A percentile compares a stretch with the other conserved stretches of the same genome.
These are phyloP conservation scores for Trametes versicolor DNA, from an alignment of 1,284 basidiomycete species.

Conservation along the genomic window DNA sequence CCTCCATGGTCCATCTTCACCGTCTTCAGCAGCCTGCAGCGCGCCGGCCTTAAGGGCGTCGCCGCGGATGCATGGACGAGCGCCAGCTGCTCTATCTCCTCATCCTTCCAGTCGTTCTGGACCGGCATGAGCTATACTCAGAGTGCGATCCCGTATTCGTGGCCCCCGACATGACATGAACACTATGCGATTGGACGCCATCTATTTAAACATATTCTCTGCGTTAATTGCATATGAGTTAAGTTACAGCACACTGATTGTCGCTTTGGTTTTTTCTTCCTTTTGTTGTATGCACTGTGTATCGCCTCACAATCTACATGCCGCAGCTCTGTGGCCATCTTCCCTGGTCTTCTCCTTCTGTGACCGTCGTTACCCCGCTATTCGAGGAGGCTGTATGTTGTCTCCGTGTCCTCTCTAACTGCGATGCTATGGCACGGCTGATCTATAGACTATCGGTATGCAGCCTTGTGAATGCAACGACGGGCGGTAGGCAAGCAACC, in stretches of 20 bases:
- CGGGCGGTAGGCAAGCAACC: slow-evolving; percentile 1
- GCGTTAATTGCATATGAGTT: slow-evolving; percentile 24
- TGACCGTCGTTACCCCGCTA: background rate
- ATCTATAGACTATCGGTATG: background rate
- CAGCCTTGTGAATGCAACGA: background rate
- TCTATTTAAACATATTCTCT: slow-evolving; percentile 20
- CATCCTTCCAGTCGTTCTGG: slow-evolving; percentile 47
- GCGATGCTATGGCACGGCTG: background rate
- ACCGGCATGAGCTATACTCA: slow-evolving; percentile 41
- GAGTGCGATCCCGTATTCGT: slow-evolving; percentile 40
- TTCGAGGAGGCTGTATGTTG: background rate
- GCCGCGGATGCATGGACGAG: slow-evolving; percentile 44
- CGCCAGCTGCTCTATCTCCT: slow-evolving; percentile 39
- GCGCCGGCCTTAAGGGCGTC: slow-evolving; percentile 45
- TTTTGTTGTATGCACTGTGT: slow-evolving; percentile 33
- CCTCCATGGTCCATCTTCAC: slow-evolving; percentile 41
- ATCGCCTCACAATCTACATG: slow-evolving; percentile 16
- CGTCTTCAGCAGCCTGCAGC: slow-evolving; percentile 41
- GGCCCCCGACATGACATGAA: slow-evolving; percentile 51
- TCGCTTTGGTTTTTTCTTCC: slow-evolving; percentile 12
- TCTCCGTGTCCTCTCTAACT: background rate
- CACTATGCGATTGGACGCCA: slow-evolving; percentile 11
- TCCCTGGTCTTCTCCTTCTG: background rate
- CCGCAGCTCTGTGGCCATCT: slow-evolving; percentile 4
- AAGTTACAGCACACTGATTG: slow-evolving; percentile 28